A percentile compares a stretch with the other conserved stretches of the same genome.
Evolutionary conservation across 129 eudicot species (phyloP).

Genomic region (Centrapalus pauciflorus): DNA sequence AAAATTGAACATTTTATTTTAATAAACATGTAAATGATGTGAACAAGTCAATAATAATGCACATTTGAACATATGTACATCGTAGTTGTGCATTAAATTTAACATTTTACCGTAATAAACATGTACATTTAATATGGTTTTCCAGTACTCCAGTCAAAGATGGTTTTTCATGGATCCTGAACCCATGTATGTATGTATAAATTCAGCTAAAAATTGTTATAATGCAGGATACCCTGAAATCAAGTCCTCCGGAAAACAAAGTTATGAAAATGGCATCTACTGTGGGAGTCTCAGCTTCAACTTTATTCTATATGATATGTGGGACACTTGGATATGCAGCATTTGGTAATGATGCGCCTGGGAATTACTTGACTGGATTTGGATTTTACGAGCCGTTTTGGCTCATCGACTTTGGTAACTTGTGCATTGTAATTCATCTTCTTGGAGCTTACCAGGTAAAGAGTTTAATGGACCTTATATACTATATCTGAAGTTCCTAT

Average conservation of each 20-base stretch:
- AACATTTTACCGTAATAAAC: no score
- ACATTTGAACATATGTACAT: no score
- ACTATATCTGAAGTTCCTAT: slow-evolving; percentile 17
- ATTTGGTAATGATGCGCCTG: slow-evolving; percentile 31
- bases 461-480: no score
- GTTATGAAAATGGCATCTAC: slow-evolving; percentile 34
- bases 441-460: slow-evolving; percentile 40
- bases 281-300: slow-evolving; percentile 13
- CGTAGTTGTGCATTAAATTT: no score
- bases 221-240: slow-evolving; percentile 31
- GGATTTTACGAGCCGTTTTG: slow-evolving; percentile 39
- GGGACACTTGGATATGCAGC: slow-evolving; percentile 34
- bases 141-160: no score
- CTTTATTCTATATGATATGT: slow-evolving; percentile 28
- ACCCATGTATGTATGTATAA: neutral
- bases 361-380: slow-evolving; percentile 39
- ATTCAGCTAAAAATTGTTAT: neutral
- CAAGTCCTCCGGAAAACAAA: slow-evolving; percentile 37
- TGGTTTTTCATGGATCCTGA: no score
- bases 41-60: no score
- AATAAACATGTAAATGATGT: no score
- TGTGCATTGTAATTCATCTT: slow-evolving; percentile 34
- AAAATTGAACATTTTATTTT: no score
- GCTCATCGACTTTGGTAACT: slow-evolving; percentile 32
- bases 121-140: no score